Conservation (phyloP, 2,329 filamentous ascomycete genomes). For the Ramularia collo-cygni region DNA sequence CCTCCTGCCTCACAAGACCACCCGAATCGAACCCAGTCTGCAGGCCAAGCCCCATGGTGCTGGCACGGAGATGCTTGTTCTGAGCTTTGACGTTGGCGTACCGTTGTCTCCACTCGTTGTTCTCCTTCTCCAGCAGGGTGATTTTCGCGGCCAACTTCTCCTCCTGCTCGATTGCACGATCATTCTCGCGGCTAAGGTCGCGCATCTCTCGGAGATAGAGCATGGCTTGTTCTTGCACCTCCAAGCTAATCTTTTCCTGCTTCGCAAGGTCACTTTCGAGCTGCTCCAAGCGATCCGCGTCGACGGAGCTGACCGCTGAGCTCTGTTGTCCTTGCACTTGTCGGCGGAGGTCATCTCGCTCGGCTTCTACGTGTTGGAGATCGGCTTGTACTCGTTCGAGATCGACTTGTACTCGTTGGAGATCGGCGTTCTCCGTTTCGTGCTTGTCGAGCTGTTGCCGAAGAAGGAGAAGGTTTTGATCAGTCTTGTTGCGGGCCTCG, state of each 20-base stretch:
- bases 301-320: conserved; percentile 38
- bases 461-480: conserved; percentile 18
- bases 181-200: conserved; percentile 71
- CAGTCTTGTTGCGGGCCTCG: conserved; percentile 19
- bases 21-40: conserved; percentile 50
- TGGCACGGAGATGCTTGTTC: conserved; percentile 70
- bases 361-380: conserved; percentile 5
- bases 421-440: conserved; percentile 32
- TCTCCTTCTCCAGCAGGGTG: conserved; percentile 69
- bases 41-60: conserved; percentile 68
- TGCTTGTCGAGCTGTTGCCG: conserved; percentile 31
- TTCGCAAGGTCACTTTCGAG: conserved; percentile 61
- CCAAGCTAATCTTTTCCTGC: conserved; percentile 76
- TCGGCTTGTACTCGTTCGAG: conserved; percentile 28
- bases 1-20: conserved; percentile 57
- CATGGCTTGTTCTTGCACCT: conserved; percentile 77
- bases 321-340: conserved; percentile 10
- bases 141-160: conserved; percentile 70
- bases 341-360: conserved; percentile 13
- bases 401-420: conserved; percentile 4
- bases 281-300: conserved; percentile 53
- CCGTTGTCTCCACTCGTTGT: conserved; percentile 82
- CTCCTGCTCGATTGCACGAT: conserved; percentile 72
- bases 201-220: conserved; percentile 87
- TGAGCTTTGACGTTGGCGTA: conserved; percentile 87